Base-by-base conservation (phyloP, 495 filamentous ascomycete species). In the Eremomyces bilateralis region DNA sequence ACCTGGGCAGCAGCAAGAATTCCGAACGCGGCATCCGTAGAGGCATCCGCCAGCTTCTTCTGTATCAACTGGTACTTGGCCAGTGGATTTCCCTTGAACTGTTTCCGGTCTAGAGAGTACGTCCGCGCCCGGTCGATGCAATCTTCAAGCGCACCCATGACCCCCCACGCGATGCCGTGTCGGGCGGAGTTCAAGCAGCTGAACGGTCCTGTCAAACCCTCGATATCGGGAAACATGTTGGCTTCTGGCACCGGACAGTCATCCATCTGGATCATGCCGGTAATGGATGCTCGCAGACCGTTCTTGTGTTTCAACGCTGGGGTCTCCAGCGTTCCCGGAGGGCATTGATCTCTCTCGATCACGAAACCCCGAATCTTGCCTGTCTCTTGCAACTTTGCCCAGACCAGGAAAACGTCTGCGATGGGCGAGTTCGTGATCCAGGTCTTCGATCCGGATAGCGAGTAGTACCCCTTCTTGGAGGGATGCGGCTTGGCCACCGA, bases 351-450 rank as follows among this genome's bases (percentile, higher is more conserved):
- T 34, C 83, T 63, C 52, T 97, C 83, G 24, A 95, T 65, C 29
- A 92, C 55, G 48, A 95, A 97, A 0, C 88, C 88, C n/a, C 76
- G 70, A 49, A 97, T 95, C 60, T 91, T 93, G 25, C 83, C 83
- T 12, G 80, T 90, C 31, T 67, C 70, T 40, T 88, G 67, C 27
- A 90, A 60, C 58, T 93, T 94, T 3, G 85, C 88, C 88, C 88
- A 97, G 4, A 97, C 78, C 33, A 97, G 56, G 35, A 94, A 56
- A 10, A 97, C 58, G 46, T 97, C 85, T 3, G 83, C 69, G 42
- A 95, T 93, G 19, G 88, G 88, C 8, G 79, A 85, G 60, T 95
- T 97, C 29, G 88, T 95, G 47, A 97, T 97, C 88, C 88, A 97
- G 0, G 90, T 95, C 64, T 97, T 97, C 28, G 80, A 62, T 1